Conservation (phyloP, 345 rosid species). For the Murraya paniculata region DNA sequence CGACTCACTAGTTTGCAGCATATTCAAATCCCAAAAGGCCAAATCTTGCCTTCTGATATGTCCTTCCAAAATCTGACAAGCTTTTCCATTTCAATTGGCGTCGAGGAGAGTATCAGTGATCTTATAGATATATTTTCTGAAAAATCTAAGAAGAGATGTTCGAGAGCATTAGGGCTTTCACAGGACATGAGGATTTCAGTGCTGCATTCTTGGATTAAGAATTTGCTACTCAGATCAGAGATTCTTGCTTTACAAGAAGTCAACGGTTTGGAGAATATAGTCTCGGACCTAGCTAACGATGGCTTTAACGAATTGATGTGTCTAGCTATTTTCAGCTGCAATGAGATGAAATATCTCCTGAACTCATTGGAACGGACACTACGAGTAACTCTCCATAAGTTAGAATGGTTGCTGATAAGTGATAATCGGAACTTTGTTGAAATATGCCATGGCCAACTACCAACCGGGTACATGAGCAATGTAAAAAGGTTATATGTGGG, state of each 20-base stretch:
- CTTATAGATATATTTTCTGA: fast-evolving
- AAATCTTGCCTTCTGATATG: neutral
- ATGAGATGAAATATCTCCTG: neutral
- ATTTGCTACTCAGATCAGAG: neutral
- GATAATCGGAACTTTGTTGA: neutral
- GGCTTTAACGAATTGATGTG: neutral
- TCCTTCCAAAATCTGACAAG: neutral
- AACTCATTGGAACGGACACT: neutral
- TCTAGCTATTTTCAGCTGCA: fast-evolving
- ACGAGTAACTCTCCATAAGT: neutral
- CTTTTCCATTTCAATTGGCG: neutral
- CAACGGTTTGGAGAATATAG: neutral
- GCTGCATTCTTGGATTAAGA: neutral
- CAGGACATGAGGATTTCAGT: neutral
- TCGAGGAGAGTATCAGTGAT: fast-evolving
- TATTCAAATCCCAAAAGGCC: fast-evolving
- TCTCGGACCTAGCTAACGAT: neutral
- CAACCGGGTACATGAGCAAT: neutral
- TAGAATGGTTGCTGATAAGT: fast-evolving
- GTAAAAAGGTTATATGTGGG: fast-evolving
- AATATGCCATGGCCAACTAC: constrained; percentile 1
- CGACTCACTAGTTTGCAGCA: neutral
- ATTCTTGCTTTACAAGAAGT: fast-evolving
- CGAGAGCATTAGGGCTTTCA: neutral
- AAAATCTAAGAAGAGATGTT: neutral